Conservation (phyloP, 768 basidiomycete species). For the Leccinellum albellum region DNA sequence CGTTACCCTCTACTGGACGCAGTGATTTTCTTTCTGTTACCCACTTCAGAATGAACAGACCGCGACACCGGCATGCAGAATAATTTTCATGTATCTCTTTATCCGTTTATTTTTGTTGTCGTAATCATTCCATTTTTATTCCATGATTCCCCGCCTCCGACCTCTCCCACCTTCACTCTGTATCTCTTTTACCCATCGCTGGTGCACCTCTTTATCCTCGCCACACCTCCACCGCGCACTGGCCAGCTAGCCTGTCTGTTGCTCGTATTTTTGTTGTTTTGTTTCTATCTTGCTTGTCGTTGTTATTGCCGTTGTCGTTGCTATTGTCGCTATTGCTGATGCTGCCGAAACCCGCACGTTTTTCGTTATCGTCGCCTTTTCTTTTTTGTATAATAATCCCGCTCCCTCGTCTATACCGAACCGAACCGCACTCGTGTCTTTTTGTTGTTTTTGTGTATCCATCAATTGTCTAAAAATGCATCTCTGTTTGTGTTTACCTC, state of each 20-base stretch:
- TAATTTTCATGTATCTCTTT: neutral
- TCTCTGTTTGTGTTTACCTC: neutral
- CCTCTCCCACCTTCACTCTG: neutral
- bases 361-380: neutral
- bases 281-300: neutral
- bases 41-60: neutral
- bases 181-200: neutral
- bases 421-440: neutral
- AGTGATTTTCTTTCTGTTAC: neutral
- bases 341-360: neutral
- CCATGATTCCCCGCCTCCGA: neutral
- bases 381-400: neutral
- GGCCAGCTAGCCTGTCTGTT: neutral
- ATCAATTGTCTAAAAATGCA: neutral
- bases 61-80: neutral
- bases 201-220: neutral
- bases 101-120: conserved; percentile 1
- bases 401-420: neutral
- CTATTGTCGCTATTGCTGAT: neutral
- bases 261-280: neutral
- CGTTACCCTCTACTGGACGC: conserved; percentile 5
- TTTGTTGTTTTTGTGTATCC: neutral
- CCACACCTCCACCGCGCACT: neutral
- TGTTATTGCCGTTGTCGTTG: neutral
- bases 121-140: conserved; percentile 15